Evolutionary conservation across 2,329 filamentous ascomycete species (phyloP).

Genomic region (Aspergillus pseudotamarii): DNA sequence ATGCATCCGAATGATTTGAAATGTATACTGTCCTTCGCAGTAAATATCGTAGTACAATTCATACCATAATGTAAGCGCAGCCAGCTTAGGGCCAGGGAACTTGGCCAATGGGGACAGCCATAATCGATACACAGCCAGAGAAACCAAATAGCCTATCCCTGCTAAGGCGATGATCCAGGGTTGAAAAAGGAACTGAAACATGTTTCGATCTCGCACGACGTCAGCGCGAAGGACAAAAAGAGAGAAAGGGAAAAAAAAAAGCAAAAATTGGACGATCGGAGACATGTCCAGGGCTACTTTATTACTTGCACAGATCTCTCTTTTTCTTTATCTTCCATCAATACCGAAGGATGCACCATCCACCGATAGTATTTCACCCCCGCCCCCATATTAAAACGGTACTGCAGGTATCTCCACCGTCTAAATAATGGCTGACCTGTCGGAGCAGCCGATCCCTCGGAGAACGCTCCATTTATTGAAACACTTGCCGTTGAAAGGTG

Average conservation of each 20-base stretch:
- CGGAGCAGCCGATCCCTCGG: neutral
- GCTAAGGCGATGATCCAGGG: neutral
- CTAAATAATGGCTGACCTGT: neutral
- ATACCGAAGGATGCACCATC: neutral
- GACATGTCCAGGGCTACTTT: neutral
- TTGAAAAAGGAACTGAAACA: neutral
- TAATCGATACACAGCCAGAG: conserved; percentile 28
- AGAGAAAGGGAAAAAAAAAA: no score
- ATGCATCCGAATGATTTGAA: conserved; percentile 19
- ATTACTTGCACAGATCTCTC: neutral
- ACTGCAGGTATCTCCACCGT: neutral
- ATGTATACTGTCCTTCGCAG: conserved; percentile 19
- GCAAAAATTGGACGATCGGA: neutral
- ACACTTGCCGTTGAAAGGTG: neutral
- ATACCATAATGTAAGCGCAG: conserved; percentile 14
- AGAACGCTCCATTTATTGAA: neutral
- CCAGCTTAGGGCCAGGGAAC: conserved; percentile 35
- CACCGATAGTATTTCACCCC: neutral
- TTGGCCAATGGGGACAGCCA: conserved; percentile 33
- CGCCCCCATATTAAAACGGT: neutral
- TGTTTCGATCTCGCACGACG: neutral
- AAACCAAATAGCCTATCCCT: neutral
- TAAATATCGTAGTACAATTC: conserved; percentile 28
- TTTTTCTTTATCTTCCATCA: neutral
- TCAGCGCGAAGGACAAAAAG: neutral